Conservation (phyloP, 108 stramenopile genomes). For the Cyclostephanos tholiformis region DNA sequence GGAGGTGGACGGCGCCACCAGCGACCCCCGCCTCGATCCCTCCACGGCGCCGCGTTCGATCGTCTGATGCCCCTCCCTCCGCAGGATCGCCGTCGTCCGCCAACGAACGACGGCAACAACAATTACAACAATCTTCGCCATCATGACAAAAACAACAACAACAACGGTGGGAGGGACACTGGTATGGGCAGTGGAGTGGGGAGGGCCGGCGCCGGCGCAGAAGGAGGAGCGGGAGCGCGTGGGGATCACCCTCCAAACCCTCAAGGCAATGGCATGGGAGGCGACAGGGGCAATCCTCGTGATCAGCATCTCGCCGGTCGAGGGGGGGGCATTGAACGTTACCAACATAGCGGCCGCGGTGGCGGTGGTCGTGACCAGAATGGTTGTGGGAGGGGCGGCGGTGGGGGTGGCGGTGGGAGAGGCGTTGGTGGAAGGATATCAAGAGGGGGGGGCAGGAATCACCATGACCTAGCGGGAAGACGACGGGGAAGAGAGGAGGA, state of each 20-base stretch:
- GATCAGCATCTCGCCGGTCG: neutral
- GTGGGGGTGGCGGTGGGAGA: slow-evolving; percentile 3
- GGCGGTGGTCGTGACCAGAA: slow-evolving; percentile 5
- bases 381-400: slow-evolving; percentile 14
- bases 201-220: too few species aligned
- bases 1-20: neutral
- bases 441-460: slow-evolving; percentile 6
- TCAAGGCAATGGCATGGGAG: neutral
- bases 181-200: neutral
- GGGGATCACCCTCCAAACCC: neutral
- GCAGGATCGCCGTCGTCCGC: neutral
- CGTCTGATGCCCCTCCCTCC: slow-evolving; percentile 1
- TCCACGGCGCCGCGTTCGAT: slow-evolving; percentile 11
- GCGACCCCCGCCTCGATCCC: neutral
- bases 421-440: slow-evolving; percentile 6
- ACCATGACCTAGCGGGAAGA: slow-evolving; percentile 1
- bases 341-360: slow-evolving; percentile 22
- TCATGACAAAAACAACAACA: neutral
- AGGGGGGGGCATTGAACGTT: too few species aligned
- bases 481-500: slow-evolving; percentile 28
- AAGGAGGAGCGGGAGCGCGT: too few species aligned
- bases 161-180: neutral
- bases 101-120: neutral
- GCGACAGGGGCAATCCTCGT: neutral
- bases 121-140: neutral